phyloP scores from a whole-genome alignment of 2,329 filamentous ascomycete species.

The Beauveria pseudobassiana region DNA sequence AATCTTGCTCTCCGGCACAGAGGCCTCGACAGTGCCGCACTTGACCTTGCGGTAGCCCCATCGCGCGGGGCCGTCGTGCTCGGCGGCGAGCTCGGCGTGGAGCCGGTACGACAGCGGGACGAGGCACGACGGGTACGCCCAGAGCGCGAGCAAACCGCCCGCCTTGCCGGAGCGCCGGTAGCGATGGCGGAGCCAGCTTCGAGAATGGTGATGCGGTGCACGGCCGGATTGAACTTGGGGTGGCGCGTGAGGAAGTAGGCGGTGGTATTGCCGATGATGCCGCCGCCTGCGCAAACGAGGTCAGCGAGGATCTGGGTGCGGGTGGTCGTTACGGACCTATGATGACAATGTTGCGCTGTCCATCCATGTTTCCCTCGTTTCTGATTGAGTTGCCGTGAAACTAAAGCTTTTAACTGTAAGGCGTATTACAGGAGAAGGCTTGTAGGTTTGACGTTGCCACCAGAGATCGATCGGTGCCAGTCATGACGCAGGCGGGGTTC shows the following conservation, averaged over 20 bases:
- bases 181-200: conserved; percentile 79
- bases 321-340: conserved; percentile 30
- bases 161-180: conserved; percentile 93
- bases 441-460: background rate
- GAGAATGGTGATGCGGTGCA: conserved; percentile 75
- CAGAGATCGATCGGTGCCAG: background rate
- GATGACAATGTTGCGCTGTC: conserved; percentile 41
- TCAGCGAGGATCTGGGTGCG: conserved; percentile 5
- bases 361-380: conserved; percentile 21
- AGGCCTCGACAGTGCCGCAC: conserved; percentile 54
- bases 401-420: background rate
- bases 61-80: conserved; percentile 66
- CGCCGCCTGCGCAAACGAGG: conserved; percentile 56
- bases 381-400: no score
- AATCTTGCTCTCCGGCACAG: conserved; percentile 21
- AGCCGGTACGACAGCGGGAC: conserved; percentile 80
- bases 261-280: conserved; percentile 85
- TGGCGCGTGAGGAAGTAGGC: conserved; percentile 90
- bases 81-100: conserved; percentile 74
- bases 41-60: conserved; percentile 84
- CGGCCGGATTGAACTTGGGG: conserved; percentile 64
- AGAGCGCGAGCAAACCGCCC: conserved; percentile 79
- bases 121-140: conserved; percentile 81
- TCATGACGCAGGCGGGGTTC: conserved; percentile 6
- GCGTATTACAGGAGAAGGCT: background rate